These are phyloP conservation scores for Fusarium napiforme DNA, from an alignment of 2,329 filamentous ascomycete genomes.

Conservation along the genomic window DNA sequence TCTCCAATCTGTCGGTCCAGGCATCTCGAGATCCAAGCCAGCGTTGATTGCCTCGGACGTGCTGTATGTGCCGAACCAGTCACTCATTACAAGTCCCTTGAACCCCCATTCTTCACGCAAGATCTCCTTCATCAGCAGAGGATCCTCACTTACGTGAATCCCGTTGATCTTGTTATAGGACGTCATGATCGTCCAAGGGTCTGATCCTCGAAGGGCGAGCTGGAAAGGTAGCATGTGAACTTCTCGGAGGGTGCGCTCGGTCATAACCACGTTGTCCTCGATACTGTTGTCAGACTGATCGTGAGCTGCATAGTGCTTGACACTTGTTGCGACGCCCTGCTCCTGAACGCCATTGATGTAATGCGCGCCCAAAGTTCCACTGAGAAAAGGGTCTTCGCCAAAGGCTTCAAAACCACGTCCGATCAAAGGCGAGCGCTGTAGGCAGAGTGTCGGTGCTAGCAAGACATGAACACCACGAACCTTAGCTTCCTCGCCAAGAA, in stretches of 20 bases:
- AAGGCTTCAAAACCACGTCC: conserved; percentile 57
- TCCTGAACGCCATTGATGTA: conserved; percentile 53
- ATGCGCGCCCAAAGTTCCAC: conserved; percentile 49
- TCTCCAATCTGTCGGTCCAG: conserved; percentile 46
- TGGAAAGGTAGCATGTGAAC: conserved; percentile 52
- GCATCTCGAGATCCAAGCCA: conserved; percentile 49
- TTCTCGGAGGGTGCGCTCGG: conserved; percentile 36
- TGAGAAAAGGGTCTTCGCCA: conserved; percentile 54
- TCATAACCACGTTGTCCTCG: conserved; percentile 37
- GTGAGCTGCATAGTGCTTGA: conserved; percentile 57
- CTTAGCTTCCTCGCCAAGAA: conserved; percentile 63
- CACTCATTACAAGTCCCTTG: conserved; percentile 39
- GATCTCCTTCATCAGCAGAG: conserved; percentile 43
- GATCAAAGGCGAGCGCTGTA: conserved; percentile 55
- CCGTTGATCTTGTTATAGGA: conserved; percentile 55
- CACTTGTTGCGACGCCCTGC: conserved; percentile 52
- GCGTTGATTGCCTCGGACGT: conserved; percentile 46
- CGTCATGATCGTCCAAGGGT: conserved; percentile 52
- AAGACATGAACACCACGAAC: conserved; percentile 75
- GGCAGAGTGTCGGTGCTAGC: conserved; percentile 50
- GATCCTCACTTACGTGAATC: conserved; percentile 40
- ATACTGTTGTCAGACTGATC: conserved; percentile 48
- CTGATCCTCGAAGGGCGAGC: conserved; percentile 50
- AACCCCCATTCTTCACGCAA: conserved; percentile 45
- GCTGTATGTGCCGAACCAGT: conserved; percentile 51